These are phyloP conservation scores for Pleurotus ostreatus DNA, from an alignment of 768 basidiomycete genomes.

Conservation along the genomic window DNA sequence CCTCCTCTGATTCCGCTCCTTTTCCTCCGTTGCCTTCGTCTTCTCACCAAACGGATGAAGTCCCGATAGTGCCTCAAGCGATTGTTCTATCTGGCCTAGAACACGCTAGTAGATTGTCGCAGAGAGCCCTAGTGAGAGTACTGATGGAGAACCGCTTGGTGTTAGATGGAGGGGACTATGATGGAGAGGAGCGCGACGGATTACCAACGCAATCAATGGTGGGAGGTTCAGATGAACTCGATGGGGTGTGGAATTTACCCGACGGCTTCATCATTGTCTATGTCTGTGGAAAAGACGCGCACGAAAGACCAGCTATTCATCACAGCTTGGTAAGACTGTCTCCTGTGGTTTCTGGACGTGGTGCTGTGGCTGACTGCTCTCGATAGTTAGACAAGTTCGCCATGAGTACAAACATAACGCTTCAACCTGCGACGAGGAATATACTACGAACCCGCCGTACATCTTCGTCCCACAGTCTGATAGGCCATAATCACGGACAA, in stretches of 20 bases:
- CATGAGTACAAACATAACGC: conserved; percentile 61
- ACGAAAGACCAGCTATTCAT: conserved; percentile 64
- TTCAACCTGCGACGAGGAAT: conserved; percentile 39
- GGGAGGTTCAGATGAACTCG: conserved; percentile 27
- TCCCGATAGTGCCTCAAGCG: conserved; percentile 43
- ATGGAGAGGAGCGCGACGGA: neutral
- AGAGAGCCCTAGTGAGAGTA: conserved; percentile 52
- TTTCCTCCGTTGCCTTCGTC: conserved; percentile 10
- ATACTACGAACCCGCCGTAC: conserved; percentile 22
- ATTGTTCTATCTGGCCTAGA: conserved; percentile 74
- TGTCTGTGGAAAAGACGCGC: conserved; percentile 61
- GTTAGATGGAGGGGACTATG: conserved; percentile 30
- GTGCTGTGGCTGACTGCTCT: neutral
- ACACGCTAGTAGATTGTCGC: conserved; percentile 46
- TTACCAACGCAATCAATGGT: conserved; percentile 11
- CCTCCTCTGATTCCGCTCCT: conserved; percentile 17
- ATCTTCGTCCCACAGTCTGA: neutral
- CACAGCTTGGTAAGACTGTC: conserved; percentile 54
- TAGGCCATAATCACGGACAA: conserved; percentile 11
- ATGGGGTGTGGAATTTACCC: conserved; percentile 53
- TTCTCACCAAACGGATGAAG: conserved; percentile 16
- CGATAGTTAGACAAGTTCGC: conserved; percentile 73
- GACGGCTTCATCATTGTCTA: conserved; percentile 70
- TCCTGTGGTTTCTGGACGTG: neutral
- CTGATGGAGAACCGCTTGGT: conserved; percentile 49